Conservation (phyloP, 2,329 filamentous ascomycete species). For the Chlorencoelia australis region DNA sequence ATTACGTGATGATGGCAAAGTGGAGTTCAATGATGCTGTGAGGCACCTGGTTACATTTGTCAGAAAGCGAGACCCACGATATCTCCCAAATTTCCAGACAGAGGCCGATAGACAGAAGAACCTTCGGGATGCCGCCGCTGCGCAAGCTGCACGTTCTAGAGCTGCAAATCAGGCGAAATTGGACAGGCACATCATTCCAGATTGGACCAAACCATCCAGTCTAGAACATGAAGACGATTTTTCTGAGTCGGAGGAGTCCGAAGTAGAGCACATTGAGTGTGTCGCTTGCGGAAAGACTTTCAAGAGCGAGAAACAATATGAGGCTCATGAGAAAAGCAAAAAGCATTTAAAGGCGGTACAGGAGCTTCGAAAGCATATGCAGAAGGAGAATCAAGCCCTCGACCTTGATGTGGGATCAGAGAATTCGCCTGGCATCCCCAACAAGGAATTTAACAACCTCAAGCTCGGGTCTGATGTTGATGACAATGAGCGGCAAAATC, state of each 20-base stretch:
- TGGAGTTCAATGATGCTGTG: conserved; percentile 90
- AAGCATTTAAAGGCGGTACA: conserved; percentile 86
- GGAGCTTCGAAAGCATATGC: conserved; percentile 73
- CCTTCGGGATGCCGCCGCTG: conserved; percentile 67
- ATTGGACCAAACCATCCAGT: conserved; percentile 61
- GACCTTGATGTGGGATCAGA: conserved; percentile 31
- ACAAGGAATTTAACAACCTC: conserved; percentile 15
- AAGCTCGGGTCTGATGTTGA: conserved; percentile 6
- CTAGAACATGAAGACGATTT: conserved; percentile 47
- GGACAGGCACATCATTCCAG: conserved; percentile 52
- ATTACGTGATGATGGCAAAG: conserved; percentile 67
- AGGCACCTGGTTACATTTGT: conserved; percentile 78
- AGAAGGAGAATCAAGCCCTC: conserved; percentile 60
- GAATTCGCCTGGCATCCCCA: conserved; percentile 5
- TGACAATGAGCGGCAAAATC: not conserved
- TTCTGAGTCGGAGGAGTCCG: conserved; percentile 39
- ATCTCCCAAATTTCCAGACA: conserved; percentile 64
- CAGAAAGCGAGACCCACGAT: conserved; percentile 83
- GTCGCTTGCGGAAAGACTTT: conserved; percentile 71
- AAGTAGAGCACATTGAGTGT: conserved; percentile 57
- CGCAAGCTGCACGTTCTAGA: conserved; percentile 74
- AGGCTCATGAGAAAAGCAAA: conserved; percentile 91
- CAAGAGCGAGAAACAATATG: conserved; percentile 84
- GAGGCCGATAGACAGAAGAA: conserved; percentile 72
- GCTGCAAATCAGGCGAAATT: conserved; percentile 72